Percentiles rank a stretch among this genome's conserved stretches.
Evolutionary conservation across 83 land plant species (phyloP).

Genomic region (Picea abies): DNA sequence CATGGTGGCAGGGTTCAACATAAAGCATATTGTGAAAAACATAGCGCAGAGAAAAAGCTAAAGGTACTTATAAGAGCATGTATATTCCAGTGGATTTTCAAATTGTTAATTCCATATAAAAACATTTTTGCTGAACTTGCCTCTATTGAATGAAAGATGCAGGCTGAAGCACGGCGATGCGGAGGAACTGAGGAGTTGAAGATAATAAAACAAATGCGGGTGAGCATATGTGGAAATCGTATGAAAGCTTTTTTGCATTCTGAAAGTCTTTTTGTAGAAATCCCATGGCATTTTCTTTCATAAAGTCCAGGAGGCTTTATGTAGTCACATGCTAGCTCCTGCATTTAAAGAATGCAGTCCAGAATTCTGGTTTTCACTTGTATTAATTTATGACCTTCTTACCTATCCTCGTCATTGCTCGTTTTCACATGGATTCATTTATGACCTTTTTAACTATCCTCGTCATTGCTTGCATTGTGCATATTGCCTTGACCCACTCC

Average conservation of each 20-base stretch:
- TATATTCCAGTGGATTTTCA: not conserved
- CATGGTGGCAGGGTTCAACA: slow-evolving; percentile 67
- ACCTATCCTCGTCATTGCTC: too few species aligned
- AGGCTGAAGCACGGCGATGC: slow-evolving; percentile 35
- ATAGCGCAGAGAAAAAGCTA: slow-evolving; percentile 80
- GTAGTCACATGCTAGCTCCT: not conserved
- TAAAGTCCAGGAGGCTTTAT: not conserved
- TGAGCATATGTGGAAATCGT: slow-evolving; percentile 18
- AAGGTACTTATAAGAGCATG: slow-evolving; percentile 46
- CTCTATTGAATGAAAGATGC: slow-evolving; percentile 14
- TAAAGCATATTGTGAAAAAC: slow-evolving; percentile 93
- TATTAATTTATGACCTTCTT: too few species aligned
- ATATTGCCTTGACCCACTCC: too few species aligned
- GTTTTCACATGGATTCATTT: too few species aligned
- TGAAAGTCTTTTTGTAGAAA: not conserved
- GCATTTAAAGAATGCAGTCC: not conserved
- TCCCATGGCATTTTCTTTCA: not conserved
- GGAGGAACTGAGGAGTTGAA: slow-evolving; percentile 31
- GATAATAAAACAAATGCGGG: slow-evolving; percentile 50
- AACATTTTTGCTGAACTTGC: not conserved
- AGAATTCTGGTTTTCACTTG: too few species aligned
- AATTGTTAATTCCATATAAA: not conserved
- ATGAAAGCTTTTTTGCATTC: not conserved
- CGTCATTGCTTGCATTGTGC: too few species aligned
- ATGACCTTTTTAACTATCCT: too few species aligned